Evolutionary conservation across 1,139 yeast genomes (phyloP).

Genomic region (Yamadazyma blattariae): DNA sequence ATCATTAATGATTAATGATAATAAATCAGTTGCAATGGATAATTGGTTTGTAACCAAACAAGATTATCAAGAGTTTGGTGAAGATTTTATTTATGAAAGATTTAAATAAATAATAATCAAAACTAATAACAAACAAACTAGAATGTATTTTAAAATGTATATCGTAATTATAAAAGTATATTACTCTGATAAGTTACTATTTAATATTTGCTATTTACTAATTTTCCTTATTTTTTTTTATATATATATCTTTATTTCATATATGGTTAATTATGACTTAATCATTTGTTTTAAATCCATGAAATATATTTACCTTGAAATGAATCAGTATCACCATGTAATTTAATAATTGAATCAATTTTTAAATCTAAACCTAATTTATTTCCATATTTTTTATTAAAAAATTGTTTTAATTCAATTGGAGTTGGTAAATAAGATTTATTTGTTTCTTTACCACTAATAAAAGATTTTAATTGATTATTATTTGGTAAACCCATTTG

Average conservation of each 20-base stretch:
- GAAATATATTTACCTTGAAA: slow-evolving; percentile 58
- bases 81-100: slow-evolving; percentile 53
- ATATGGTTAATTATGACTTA: no score
- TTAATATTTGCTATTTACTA: no score
- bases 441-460: slow-evolving; percentile 63
- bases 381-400: slow-evolving; percentile 44
- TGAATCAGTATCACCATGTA: slow-evolving; percentile 60
- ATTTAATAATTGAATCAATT: slow-evolving; percentile 50
- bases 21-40: slow-evolving; percentile 44
- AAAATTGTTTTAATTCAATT: slow-evolving; percentile 61
- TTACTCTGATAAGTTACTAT: no score
- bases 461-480: slow-evolving; percentile 51
- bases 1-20: slow-evolving; percentile 49
- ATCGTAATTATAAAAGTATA: background rate
- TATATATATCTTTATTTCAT: no score
- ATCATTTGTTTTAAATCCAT: no score
- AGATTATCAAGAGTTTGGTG: slow-evolving; percentile 62
- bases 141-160: slow-evolving; percentile 5
- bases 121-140: background rate
- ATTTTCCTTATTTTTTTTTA: no score
- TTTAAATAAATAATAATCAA: slow-evolving; percentile 34
- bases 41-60: slow-evolving; percentile 55
- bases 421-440: slow-evolving; percentile 68
- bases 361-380: slow-evolving; percentile 66
- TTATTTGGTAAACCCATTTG: slow-evolving; percentile 80